phyloP scores from a whole-genome alignment of 2,329 filamentous ascomycete species.

The Fusarium chuoi region DNA sequence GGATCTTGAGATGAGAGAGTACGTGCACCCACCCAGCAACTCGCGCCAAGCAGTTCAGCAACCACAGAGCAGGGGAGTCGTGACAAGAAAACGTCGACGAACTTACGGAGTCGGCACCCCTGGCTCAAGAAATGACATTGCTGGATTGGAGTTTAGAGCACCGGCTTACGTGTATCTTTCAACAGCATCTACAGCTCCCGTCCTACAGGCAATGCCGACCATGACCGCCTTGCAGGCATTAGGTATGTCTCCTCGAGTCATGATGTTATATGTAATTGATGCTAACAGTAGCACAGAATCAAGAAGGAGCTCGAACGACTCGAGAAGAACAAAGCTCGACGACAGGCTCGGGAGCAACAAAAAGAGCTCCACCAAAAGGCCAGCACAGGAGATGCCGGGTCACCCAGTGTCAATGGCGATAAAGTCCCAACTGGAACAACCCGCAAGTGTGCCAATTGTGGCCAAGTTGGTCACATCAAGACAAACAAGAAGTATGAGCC shows the following conservation, averaged over 20 bases:
- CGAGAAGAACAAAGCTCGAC: conserved; percentile 89
- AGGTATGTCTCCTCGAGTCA: conserved; percentile 45
- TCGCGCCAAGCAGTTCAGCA: background rate
- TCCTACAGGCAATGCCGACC: conserved; percentile 62
- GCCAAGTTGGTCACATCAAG: conserved; percentile 96
- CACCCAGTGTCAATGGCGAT: conserved; percentile 59
- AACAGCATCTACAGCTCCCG: conserved; percentile 61
- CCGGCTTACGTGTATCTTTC: conserved; percentile 53
- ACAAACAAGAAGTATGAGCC: conserved; percentile 92
- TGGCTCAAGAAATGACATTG: conserved; percentile 45
- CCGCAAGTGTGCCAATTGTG: conserved; percentile 97
- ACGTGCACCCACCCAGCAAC: conserved; percentile 52
- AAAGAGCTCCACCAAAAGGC: conserved; percentile 71
- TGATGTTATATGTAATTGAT: background rate
- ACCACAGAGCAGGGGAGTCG: background rate
- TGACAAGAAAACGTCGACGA: conserved; percentile 12
- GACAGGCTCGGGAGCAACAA: conserved; percentile 89
- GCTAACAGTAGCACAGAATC: conserved; percentile 49
- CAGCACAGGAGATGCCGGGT: conserved; percentile 58
- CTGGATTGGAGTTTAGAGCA: conserved; percentile 50
- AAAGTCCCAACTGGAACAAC: conserved; percentile 74
- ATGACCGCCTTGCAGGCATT: conserved; percentile 59
- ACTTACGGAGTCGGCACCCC: conserved; percentile 44
- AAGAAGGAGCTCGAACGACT: conserved; percentile 80
- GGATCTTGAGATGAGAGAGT: conserved; percentile 79